Evolutionary conservation across 495 filamentous ascomycete genomes (phyloP).

Genomic region (Xeromyces bisporus): DNA sequence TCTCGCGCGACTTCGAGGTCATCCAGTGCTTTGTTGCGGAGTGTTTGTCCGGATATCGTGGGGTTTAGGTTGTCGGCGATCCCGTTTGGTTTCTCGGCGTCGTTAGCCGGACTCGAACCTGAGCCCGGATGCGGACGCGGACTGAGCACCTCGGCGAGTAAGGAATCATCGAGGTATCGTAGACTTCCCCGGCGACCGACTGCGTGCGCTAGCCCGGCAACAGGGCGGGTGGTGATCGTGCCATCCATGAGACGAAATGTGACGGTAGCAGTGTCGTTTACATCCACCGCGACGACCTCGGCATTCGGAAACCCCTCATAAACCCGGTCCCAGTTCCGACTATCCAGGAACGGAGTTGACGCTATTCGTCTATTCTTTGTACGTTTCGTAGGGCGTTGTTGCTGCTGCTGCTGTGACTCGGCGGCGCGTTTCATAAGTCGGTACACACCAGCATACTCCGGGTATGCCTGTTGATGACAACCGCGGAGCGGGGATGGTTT

Average conservation of each 20-base stretch:
- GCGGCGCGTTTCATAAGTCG: slow-evolving; percentile 43
- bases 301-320: slow-evolving; percentile 47
- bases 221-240: slow-evolving; percentile 22
- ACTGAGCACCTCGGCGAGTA: slow-evolving; percentile 36
- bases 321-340: slow-evolving; percentile 29
- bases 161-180: slow-evolving; percentile 31
- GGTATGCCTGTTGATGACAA: slow-evolving; percentile 49
- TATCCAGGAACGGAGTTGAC: slow-evolving; percentile 28
- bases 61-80: slow-evolving; percentile 6
- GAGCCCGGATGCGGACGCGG: no score
- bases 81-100: slow-evolving; percentile 8
- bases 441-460: slow-evolving; percentile 49
- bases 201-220: slow-evolving; percentile 40
- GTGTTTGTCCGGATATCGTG: slow-evolving; percentile 36
- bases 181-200: slow-evolving; percentile 44
- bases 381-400: slow-evolving; percentile 7
- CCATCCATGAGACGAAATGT: slow-evolving; percentile 32
- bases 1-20: slow-evolving; percentile 37
- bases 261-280: slow-evolving; percentile 18
- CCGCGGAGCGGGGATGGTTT: slow-evolving; percentile 41
- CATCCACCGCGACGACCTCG: slow-evolving; percentile 27
- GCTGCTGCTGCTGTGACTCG: slow-evolving; percentile 8
- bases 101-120: no score
- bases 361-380: slow-evolving; percentile 17
- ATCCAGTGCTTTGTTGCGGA: slow-evolving; percentile 36